Conservation (phyloP, 202 grass and related monocot genomes). For the Zoysia matrella region DNA sequence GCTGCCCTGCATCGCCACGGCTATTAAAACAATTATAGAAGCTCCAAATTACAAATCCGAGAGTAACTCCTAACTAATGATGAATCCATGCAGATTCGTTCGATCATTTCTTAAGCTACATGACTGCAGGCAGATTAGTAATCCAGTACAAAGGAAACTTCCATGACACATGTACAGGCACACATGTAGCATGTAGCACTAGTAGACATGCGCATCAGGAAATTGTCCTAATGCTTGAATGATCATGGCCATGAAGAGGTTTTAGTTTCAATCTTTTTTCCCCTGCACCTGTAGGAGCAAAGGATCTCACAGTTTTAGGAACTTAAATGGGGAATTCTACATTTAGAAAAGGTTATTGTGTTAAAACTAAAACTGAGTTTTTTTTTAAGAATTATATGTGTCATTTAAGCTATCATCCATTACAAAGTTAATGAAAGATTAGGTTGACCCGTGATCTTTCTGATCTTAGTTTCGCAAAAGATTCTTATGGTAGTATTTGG, state of each 20-base stretch:
- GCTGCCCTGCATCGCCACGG: neutral
- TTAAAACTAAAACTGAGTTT: neutral
- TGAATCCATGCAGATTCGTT: neutral
- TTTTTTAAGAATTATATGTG: neutral
- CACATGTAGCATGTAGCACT: neutral
- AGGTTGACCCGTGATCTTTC: conserved; percentile 2
- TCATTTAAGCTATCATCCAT: neutral
- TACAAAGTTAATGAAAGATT: neutral
- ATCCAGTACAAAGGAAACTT: conserved; percentile 1
- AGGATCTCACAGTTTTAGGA: neutral
- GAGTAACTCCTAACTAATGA: neutral
- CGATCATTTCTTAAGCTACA: neutral
- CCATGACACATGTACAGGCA: neutral
- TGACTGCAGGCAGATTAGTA: neutral
- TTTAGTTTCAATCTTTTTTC: neutral
- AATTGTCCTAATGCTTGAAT: neutral
- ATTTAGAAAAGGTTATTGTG: neutral
- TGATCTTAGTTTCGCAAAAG: neutral
- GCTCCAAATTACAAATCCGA: neutral
- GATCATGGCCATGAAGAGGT: neutral
- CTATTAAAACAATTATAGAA: neutral
- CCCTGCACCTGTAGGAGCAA: neutral
- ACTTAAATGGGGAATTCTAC: neutral
- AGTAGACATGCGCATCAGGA: neutral
- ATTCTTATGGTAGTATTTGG: neutral